phyloP scores from a whole-genome alignment of 495 filamentous ascomycete genomes.

The Aspergillus carlsbadensis region DNA sequence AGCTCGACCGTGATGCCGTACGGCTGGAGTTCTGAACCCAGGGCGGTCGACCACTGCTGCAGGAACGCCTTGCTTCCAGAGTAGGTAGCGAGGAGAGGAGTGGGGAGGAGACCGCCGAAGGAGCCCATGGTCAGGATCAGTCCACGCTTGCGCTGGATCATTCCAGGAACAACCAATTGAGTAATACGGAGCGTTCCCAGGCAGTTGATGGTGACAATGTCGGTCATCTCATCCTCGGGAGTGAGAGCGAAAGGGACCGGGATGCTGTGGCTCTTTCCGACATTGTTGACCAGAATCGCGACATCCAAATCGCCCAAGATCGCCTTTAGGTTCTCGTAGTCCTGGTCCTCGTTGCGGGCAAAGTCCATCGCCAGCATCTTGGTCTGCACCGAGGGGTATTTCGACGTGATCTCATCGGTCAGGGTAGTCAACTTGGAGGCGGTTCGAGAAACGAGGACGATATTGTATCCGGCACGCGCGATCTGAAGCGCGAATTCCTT shows the following conservation, averaged over 20 bases:
- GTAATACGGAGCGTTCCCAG: conserved; percentile 83
- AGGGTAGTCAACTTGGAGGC: conserved; percentile 81
- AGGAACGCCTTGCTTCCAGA: conserved; percentile 98
- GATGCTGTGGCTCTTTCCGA: conserved; percentile 89
- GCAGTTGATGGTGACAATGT: conserved; percentile 95
- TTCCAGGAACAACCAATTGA: conserved; percentile 77
- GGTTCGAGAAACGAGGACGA: conserved; percentile 91
- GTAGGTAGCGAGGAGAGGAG: conserved; percentile 93
- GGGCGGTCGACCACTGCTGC: conserved; percentile 89
- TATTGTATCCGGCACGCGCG: conserved; percentile 86
- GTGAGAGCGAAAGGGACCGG: conserved; percentile 87
- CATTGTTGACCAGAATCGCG: conserved; percentile 92
- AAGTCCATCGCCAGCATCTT: conserved; percentile 91
- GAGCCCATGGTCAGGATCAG: conserved; percentile 97
- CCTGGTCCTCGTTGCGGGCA: conserved; percentile 65
- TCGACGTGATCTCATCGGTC: conserved; percentile 68
- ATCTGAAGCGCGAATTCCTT: conserved; percentile 94
- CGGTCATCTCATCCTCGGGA: conserved; percentile 69
- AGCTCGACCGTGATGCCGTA: conserved; percentile 82
- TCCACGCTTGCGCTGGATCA: conserved; percentile 77
- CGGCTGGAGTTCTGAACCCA: conserved; percentile 77
- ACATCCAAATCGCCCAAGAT: conserved; percentile 74
- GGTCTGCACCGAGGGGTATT: conserved; percentile 61
- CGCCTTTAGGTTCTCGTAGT: conserved; percentile 70
- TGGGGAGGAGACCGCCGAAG: conserved; percentile 86